Conservation (phyloP, 345 rosid species). For the Brassica napus region DNA sequence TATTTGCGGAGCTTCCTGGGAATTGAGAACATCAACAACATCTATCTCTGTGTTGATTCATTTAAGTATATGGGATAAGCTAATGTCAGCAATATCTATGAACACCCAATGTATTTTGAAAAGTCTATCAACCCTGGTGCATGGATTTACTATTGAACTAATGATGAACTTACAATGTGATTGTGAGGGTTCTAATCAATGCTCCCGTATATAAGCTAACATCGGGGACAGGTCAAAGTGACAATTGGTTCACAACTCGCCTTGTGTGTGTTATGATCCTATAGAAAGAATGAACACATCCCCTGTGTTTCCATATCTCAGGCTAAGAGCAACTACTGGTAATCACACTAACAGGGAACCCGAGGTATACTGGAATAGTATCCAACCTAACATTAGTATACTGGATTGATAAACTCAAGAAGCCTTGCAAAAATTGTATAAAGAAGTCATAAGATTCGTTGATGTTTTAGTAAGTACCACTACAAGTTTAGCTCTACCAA, state of each 20-base stretch:
- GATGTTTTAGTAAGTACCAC: too few species aligned
- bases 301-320: too few species aligned
- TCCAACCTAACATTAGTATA: too few species aligned
- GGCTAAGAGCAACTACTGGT: neutral
- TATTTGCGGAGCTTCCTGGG: neutral
- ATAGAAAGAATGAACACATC: neutral
- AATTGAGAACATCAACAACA: constrained; percentile 7
- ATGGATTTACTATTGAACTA: neutral
- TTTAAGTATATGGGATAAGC: neutral
- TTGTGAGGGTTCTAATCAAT: neutral
- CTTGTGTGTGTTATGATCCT: neutral
- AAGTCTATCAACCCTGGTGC: neutral
- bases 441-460: too few species aligned
- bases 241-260: neutral
- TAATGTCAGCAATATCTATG: neutral
- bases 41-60: neutral
- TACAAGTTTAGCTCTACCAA: neutral
- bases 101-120: neutral
- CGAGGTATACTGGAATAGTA: too few species aligned
- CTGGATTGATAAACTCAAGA: too few species aligned
- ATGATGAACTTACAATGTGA: neutral
- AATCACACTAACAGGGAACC: neutral
- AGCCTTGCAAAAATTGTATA: too few species aligned
- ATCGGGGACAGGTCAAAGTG: neutral
- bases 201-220: neutral